A percentile compares a stretch with the other conserved stretches of the same genome.
phyloP scores from a whole-genome alignment of 306 rosid species.

The Ochetophila trinervis region DNA sequence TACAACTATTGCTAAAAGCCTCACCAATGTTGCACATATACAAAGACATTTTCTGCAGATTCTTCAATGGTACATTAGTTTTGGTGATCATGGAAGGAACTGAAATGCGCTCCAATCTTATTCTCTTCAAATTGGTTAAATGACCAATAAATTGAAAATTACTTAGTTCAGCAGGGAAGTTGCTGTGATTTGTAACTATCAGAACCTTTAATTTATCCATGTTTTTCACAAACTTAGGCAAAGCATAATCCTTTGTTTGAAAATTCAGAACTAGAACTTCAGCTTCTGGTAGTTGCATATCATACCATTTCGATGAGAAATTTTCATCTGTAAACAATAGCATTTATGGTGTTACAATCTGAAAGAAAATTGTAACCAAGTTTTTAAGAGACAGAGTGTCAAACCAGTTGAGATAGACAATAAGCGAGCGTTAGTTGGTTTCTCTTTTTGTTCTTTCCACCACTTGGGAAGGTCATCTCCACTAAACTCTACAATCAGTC shows the following conservation, averaged over 20 bases:
- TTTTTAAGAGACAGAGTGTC: slow-evolving; percentile 1
- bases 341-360: slow-evolving; percentile 6
- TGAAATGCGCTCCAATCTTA: slow-evolving; percentile 51
- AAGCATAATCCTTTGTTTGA: slow-evolving; percentile 25
- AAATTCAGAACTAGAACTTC: slow-evolving; percentile 57
- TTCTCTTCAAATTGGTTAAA: slow-evolving; percentile 34
- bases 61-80: slow-evolving; percentile 26
- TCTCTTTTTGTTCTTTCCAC: slow-evolving; percentile 43
- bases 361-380: neutral
- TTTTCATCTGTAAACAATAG: slow-evolving; percentile 49
- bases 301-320: slow-evolving; percentile 39
- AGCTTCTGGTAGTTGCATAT: slow-evolving; percentile 40
- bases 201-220: slow-evolving; percentile 55
- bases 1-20: slow-evolving; percentile 30
- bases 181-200: slow-evolving; percentile 41
- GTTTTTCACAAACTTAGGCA: slow-evolving; percentile 47
- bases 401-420: slow-evolving; percentile 67
- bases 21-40: slow-evolving; percentile 55
- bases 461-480: slow-evolving; percentile 48
- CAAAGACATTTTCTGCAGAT: slow-evolving; percentile 48
- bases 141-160: slow-evolving; percentile 33
- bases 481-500: slow-evolving; percentile 39
- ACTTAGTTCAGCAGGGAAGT: slow-evolving; percentile 31
- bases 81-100: slow-evolving; percentile 34
- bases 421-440: slow-evolving; percentile 34